Evolutionary conservation across 2,329 filamentous ascomycete genomes (phyloP).

Genomic region (Aspergillus sp.): DNA sequence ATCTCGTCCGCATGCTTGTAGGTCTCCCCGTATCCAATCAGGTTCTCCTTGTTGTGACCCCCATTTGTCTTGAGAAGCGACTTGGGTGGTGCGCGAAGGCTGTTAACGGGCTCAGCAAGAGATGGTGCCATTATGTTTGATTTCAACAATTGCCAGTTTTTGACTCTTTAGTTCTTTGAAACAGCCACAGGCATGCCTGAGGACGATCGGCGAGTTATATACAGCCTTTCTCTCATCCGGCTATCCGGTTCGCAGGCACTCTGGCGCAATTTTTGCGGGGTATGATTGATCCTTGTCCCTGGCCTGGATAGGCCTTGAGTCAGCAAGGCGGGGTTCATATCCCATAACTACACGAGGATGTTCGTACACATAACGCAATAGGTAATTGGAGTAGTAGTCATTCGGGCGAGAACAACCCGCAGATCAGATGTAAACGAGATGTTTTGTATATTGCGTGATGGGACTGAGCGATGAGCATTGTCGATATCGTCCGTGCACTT

Average conservation of each 20-base stretch:
- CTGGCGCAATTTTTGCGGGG: conserved; percentile 26
- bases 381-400: background rate
- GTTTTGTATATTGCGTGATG: conserved; percentile 13
- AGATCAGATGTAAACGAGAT: conserved; percentile 9
- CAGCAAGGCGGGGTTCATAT: conserved; percentile 4
- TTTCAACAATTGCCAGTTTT: background rate
- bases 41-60: conserved; percentile 38
- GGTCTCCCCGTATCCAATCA: conserved; percentile 30
- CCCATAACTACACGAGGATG: background rate
- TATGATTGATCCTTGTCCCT: conserved; percentile 14
- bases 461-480: conserved; percentile 2
- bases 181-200: background rate
- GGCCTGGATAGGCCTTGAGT: background rate
- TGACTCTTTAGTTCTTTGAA: background rate
- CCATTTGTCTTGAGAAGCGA: conserved; percentile 28
- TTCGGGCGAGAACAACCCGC: background rate
- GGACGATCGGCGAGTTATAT: conserved; percentile 6
- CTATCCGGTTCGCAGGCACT: conserved; percentile 9
- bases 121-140: conserved; percentile 34
- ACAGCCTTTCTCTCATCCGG: conserved; percentile 9
- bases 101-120: conserved; percentile 28
- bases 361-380: background rate
- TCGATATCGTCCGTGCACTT: conserved; percentile 3
- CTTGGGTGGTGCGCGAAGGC: conserved; percentile 27
- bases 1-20: conserved; percentile 52